Evolutionary conservation across 148 eudicot genomes (phyloP), one percentile per base, ranked within the genome.

Genomic region (Silene uniflora): DNA sequence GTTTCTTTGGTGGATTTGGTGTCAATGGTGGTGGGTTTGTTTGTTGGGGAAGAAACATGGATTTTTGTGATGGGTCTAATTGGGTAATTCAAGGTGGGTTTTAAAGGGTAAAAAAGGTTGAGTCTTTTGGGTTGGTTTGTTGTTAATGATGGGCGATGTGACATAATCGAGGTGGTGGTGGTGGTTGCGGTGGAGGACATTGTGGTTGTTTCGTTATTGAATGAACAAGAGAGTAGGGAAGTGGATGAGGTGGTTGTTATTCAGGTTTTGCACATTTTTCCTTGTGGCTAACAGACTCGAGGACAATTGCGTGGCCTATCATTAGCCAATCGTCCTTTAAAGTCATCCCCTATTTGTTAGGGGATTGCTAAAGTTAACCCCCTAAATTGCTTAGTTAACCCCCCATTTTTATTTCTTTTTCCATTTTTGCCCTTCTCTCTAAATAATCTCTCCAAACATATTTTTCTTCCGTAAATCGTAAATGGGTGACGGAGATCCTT

Each of bases 11-110:
- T 10, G 79, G 89, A 7, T 77, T 83, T 25, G 62, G 11, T 42
- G 69, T 46, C 19, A 56, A 73, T 69, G 1, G 73, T 10, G 62
- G 89, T 64, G 75, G 85, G 80, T 67, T 79, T 74, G 75, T 83
- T 78, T 72, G 90, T 80, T 21, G 97, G 81, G 70, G 96, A 85
- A 9, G 93, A 81, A 10, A 85, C 96, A 71, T 82, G 87, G 85
- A 84, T 80, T 75, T 61, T 88, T 72, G 91, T 89, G 78, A 54
- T 82, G 76, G 89, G 85, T 74, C 81, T 72, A 49, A 10, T 25
- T 55, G 78, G 8, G 68, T 77, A 13, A 52, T 52, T 78, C 68
- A 83, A 56, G 58, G 77, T 35, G 81, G 77, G 72, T 55, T 35
- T 79, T 27, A 75, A 29, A 25, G 70, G 77, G 75, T 35, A 56